Base-by-base conservation (phyloP, 2,329 filamentous ascomycete genomes). In the Aureobasidium sp. region DNA sequence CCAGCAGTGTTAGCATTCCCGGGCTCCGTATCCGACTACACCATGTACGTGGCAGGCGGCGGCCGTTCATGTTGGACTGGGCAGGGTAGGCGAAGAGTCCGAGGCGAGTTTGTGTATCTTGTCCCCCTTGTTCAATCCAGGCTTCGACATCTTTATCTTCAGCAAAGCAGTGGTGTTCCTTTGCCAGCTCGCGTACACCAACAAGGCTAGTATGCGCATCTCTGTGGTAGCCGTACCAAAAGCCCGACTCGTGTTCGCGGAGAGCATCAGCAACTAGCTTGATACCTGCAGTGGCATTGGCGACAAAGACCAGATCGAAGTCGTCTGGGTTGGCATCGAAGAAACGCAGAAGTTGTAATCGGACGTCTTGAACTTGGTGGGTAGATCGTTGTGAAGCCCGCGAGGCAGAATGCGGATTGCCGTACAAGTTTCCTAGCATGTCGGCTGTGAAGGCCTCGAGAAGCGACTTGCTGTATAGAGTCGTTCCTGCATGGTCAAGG, bases 11-110 rank as follows among this genome's bases (percentile, higher is more conserved):
- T 68, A 87, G 91, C 3, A 55, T 14, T 7, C 21, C 34, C 5
- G 79, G 53, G 84, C 68, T 25, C 69, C 61, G 59, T 2, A 64
- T 41, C 3, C 75, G 68, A 51, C 73, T 70, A 49, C 82, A 79
- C 92, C 91, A 97, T 3, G 78, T 74, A 14, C 91, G 71, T 8
- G 91, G 90, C 63, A 90, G 80, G 59, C 90, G 84, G 27, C 81
- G 82, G 3, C 93, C 93, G 66, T 93, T 88, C 88, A 97, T 89
- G 70, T 97, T 96, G 30, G 92, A 97, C 71, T 97, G 93, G 1
- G 87, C 92, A 13, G 93, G 89, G 71, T 91, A 97, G 36, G 90
- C 89, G 72, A 97, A 90, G 1, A 90, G 72, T 4, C 57, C 61
- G 4, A 83, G 66, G 9, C 30, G 32, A 27, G 67, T 68, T 60